Evolutionary conservation across 2,329 filamentous ascomycete species (phyloP).

Genomic region (Alternaria viburni): DNA sequence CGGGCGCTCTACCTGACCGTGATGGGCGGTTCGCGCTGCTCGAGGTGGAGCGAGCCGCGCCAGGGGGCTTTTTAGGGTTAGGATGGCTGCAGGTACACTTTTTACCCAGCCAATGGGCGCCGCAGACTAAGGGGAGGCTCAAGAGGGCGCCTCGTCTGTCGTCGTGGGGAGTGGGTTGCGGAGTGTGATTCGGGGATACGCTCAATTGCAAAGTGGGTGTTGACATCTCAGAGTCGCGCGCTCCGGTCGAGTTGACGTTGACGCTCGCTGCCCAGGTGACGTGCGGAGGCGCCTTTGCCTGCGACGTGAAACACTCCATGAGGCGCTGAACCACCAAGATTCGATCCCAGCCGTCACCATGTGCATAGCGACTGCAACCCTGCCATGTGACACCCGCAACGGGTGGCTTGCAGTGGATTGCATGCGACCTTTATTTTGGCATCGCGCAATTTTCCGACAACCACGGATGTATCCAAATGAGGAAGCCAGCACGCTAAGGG

Average conservation of each 20-base stretch:
- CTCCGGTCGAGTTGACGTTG: not conserved
- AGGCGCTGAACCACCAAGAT: not conserved
- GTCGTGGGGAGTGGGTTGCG: not conserved
- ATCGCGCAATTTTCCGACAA: conserved; percentile 12
- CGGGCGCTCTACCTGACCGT: conserved; percentile 25
- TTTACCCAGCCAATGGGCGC: conserved; percentile 14
- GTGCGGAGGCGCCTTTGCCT: not conserved
- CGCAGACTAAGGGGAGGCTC: not conserved
- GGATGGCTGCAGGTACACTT: conserved; percentile 34
- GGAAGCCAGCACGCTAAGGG: not conserved
- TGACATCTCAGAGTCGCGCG: not conserved
- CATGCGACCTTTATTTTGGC: not conserved
- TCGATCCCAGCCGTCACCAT: not conserved
- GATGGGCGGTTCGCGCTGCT: conserved; percentile 31
- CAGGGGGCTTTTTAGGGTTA: conserved; percentile 16
- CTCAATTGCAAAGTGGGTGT: not conserved
- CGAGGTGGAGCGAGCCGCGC: conserved; percentile 31
- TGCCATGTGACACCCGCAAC: conserved; percentile 11
- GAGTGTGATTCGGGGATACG: not conserved
- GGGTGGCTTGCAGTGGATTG: conserved; percentile 18
- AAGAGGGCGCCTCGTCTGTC: not conserved
- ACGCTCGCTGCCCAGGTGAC: not conserved
- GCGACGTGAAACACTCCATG: conserved; percentile 6
- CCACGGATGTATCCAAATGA: not conserved
- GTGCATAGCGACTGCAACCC: conserved; percentile 4